Evolutionary conservation across 768 basidiomycete species (phyloP).

Genomic region (Macrocybe gigantea): DNA sequence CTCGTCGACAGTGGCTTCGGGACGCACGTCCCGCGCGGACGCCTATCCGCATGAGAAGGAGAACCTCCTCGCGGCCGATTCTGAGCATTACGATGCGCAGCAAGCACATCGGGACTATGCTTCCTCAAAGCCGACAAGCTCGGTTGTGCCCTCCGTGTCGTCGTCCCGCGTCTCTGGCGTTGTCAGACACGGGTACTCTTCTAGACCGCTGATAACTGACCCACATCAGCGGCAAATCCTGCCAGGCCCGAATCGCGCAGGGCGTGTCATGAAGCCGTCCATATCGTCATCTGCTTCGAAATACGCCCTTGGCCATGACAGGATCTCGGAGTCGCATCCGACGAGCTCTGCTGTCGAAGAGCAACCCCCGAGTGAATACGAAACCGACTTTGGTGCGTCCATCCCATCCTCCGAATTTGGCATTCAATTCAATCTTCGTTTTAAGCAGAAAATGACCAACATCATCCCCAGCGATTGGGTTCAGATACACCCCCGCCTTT

Average conservation of each 20-base stretch:
- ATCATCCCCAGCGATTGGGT: neutral
- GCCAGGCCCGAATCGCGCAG: slow-evolving; percentile 40
- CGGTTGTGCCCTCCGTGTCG: slow-evolving; percentile 6
- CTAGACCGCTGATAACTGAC: slow-evolving; percentile 17
- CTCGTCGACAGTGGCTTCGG: slow-evolving; percentile 10
- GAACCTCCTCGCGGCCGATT: slow-evolving; percentile 33
- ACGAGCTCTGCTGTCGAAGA: slow-evolving; percentile 32
- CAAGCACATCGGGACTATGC: slow-evolving; percentile 8
- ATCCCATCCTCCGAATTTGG: neutral
- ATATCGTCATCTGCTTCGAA: no score
- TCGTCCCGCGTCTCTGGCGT: neutral
- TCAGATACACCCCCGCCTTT: no score
- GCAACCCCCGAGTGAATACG: slow-evolving; percentile 16
- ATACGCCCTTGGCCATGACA: slow-evolving; percentile 30
- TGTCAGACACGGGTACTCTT: slow-evolving; percentile 11
- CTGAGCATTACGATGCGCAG: slow-evolving; percentile 30
- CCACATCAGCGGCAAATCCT: slow-evolving; percentile 33
- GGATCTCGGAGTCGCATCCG: slow-evolving; percentile 36
- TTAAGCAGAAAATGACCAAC: slow-evolving; percentile 13
- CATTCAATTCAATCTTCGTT: neutral
- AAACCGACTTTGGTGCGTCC: slow-evolving; percentile 34
- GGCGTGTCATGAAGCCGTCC: slow-evolving; percentile 38
- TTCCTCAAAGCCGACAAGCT: slow-evolving; percentile 1
- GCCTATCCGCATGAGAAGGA: slow-evolving; percentile 42
- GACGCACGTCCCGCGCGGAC: slow-evolving; percentile 15